Evolutionary conservation across 2,329 filamentous ascomycete species (phyloP), one percentile per base, ranked within the genome.

Genomic region (Pseudogymnoascus verrucosus): DNA sequence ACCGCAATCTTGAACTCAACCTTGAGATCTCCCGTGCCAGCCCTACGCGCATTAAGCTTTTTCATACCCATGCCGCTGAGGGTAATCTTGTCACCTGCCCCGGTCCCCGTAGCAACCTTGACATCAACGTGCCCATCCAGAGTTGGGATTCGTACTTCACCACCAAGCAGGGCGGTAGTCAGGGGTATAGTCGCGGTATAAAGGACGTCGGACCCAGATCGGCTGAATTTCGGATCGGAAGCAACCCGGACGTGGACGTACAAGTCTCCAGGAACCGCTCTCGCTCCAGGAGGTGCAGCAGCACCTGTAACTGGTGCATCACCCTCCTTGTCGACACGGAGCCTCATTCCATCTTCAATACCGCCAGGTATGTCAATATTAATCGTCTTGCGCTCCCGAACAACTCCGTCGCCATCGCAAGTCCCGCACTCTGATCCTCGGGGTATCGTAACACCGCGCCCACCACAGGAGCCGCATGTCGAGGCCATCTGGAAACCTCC

Each of bases 401-500:
- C 84, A 14, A 96, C 93, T 54, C 95, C 95, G 63, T 91, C 86
- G 39, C 95, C 95, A 65, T 81, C 78, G 75, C 95, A 99, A 0
- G 85, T 83, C 64, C 82, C 80, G 76, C 95, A 99, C 72, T 96
- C 90, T 10, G 86, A 88, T 51, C 91, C 91, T 69, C 84, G 85
- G 2, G 95, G 92, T 36, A 91, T 88, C 2, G 84, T 82, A 62
- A 87, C 79, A 59, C 95, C 95, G 51, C 84, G 87, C 2, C 95
- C 95, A 61, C 87, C 87, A 74, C 95, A 99, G 37, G 85, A 78
- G 19, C 84, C 82, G 76, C 95, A 99, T 1, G 92, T 96, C 66
- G 90, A 91, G 4, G 90, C 91, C 88, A 99, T 93, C 78, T 98
- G 93, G 78, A 99, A 98, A 23, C 92, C 93, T 62, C 92, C 92